phyloP scores from a whole-genome alignment of 1,284 basidiomycete genomes.

The Cryptococcus sp. region DNA sequence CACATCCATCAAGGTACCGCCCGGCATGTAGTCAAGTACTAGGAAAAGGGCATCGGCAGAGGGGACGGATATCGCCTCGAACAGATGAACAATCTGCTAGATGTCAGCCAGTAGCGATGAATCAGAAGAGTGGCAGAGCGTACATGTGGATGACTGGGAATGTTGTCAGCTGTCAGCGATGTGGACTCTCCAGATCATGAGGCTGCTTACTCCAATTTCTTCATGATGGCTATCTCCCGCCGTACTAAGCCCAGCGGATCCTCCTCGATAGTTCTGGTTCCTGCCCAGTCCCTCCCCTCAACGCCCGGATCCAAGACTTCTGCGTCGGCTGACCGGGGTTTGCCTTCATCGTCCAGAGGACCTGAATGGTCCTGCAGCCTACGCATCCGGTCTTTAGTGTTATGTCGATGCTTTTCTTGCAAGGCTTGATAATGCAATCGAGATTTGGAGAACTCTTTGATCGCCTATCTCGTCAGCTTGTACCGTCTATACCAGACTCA shows the following conservation, averaged over 20 bases:
- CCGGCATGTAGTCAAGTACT: slow-evolving; percentile 57
- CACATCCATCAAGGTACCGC: slow-evolving; percentile 58
- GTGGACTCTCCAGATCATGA: too few species aligned
- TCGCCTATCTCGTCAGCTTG: slow-evolving; percentile 34
- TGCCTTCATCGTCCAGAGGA: background rate
- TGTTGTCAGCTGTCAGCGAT: slow-evolving; percentile 12
- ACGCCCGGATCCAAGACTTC: background rate
- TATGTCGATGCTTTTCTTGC: slow-evolving; percentile 38
- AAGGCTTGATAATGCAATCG: slow-evolving; percentile 46
- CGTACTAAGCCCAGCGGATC: slow-evolving; percentile 52
- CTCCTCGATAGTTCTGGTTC: slow-evolving; percentile 15
- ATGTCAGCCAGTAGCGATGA: slow-evolving; percentile 33
- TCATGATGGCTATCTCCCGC: slow-evolving; percentile 55
- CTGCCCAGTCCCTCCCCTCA: slow-evolving; percentile 14
- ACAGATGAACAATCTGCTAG: slow-evolving; percentile 57
- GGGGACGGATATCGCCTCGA: slow-evolving; percentile 61
- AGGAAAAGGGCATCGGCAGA: slow-evolving; percentile 58
- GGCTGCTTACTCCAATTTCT: slow-evolving; percentile 54
- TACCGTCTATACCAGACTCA: slow-evolving; percentile 23
- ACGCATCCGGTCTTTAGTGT: slow-evolving; percentile 13
- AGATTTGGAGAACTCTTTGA: slow-evolving; percentile 55
- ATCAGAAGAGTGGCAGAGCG: slow-evolving; percentile 9
- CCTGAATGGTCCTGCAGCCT: background rate
- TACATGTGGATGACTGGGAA: slow-evolving; percentile 50
- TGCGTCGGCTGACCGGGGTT: background rate